These are phyloP conservation scores for Rhodotorula graminis DNA, from an alignment of 768 basidiomycete genomes.

Conservation along the genomic window DNA sequence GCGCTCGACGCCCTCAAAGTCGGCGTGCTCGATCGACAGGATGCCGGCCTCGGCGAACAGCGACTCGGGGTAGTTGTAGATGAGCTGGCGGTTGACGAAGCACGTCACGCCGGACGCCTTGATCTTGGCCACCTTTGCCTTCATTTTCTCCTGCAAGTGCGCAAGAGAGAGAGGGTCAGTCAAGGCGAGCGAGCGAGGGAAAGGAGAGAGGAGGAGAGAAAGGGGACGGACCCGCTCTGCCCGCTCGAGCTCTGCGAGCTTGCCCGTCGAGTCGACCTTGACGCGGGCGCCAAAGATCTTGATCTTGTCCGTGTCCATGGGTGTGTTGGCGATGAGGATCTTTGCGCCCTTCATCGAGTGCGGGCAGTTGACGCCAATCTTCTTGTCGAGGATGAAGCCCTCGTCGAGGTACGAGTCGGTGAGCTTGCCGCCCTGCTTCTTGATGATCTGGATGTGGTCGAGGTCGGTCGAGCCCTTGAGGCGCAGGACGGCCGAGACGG, in stretches of 20 bases:
- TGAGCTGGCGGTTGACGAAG: conserved; percentile 95
- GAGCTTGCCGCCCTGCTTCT: conserved; percentile 98
- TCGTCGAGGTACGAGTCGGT: conserved; percentile 98
- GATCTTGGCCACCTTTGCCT: conserved; percentile 90
- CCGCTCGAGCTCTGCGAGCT: conserved; percentile 94
- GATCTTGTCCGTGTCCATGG: conserved; percentile 99
- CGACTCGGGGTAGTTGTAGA: conserved; percentile 99
- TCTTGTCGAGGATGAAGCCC: conserved; percentile 97
- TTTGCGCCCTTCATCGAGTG: conserved; percentile 91
- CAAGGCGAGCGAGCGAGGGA: not conserved
- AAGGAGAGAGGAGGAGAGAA: too few relatives aligned
- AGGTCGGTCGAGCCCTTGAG: conserved; percentile 93
- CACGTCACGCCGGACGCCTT: conserved; percentile 90
- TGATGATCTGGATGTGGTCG: conserved; percentile 98
- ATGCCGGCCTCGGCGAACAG: conserved; percentile 91
- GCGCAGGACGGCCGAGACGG: conserved; percentile 90
- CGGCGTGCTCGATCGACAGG: conserved; percentile 94
- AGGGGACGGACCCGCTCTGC: conserved; percentile 68
- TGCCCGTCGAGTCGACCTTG: conserved; percentile 91
- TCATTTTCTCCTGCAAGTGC: conserved; percentile 91
- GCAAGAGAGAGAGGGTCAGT: conserved; percentile 4
- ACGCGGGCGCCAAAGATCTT: conserved; percentile 97
- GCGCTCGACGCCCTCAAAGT: conserved; percentile 97
- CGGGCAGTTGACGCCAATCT: conserved; percentile 86
- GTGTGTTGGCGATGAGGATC: conserved; percentile 97